phyloP scores from a whole-genome alignment of 371 early-diverging fungal genomes.

The Phascolomyces articulosus region DNA sequence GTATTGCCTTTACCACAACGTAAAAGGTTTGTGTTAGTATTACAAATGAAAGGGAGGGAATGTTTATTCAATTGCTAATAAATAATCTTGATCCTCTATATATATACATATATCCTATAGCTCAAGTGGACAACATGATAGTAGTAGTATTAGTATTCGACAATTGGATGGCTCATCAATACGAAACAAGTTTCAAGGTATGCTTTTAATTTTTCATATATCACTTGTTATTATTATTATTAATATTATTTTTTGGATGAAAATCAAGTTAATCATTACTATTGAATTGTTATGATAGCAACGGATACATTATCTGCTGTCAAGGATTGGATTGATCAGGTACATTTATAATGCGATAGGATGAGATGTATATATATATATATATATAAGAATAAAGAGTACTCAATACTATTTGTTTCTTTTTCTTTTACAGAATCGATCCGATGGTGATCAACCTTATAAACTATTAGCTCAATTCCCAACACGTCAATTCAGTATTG shows the following conservation, averaged over 20 bases:
- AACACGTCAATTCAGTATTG: slow-evolving; percentile 41
- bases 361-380: background rate
- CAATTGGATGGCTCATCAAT: slow-evolving; percentile 48
- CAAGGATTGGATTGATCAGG: slow-evolving; percentile 43
- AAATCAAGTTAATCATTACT: too few relatives aligned
- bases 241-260: too few relatives aligned
- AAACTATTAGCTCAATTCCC: slow-evolving; percentile 50
- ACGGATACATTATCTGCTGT: slow-evolving; percentile 34
- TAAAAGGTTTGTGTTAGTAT: background rate
- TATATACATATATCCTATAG: background rate
- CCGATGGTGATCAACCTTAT: slow-evolving; percentile 42
- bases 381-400: too few relatives aligned
- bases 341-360: background rate
- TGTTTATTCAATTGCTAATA: too few relatives aligned
- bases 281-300: too few relatives aligned
- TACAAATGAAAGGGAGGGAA: too few relatives aligned
- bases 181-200: slow-evolving; percentile 42
- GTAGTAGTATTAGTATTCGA: slow-evolving; percentile 43
- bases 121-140: slow-evolving; percentile 8
- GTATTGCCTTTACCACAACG: background rate
- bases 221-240: background rate
- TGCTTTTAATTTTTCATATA: too few relatives aligned
- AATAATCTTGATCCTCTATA: too few relatives aligned
- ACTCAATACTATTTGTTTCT: background rate
- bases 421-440: slow-evolving; percentile 23